These are phyloP conservation scores for Rhodosorus marinus DNA, from an alignment of 23 red algal species.

Conservation along the genomic window DNA sequence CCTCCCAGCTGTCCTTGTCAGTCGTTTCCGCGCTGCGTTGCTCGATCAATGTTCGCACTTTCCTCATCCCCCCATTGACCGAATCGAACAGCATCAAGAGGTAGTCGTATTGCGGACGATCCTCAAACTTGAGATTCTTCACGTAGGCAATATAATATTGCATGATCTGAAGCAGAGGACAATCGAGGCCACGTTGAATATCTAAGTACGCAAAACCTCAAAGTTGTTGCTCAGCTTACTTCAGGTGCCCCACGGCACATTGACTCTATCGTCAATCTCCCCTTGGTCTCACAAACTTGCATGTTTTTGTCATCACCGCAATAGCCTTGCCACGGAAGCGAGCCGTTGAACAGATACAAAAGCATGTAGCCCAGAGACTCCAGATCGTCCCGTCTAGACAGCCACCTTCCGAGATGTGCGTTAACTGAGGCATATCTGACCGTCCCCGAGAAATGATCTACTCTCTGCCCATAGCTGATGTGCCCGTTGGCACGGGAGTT, in stretches of 20 bases:
- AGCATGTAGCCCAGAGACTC: constrained; percentile 94
- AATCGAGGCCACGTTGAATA: no score
- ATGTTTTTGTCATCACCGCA: constrained; percentile 96
- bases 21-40: not conserved
- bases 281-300: constrained; percentile 98
- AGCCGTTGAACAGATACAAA: constrained; percentile 68
- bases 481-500: constrained; percentile 31
- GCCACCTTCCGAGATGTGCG: constrained; percentile 65
- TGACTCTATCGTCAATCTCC: constrained; percentile 49
- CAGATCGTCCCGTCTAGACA: constrained; percentile 81
- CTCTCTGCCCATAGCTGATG: constrained; percentile 86
- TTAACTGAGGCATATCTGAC: constrained; percentile 95
- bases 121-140: constrained; percentile 71
- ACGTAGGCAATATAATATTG: constrained; percentile 97
- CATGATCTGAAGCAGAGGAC: no score
- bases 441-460: constrained; percentile 92
- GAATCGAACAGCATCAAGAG: constrained; percentile 43
- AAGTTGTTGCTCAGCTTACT: no score
- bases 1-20: not conserved
- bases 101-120: constrained; percentile 83
- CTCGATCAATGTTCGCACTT: constrained; percentile 25
- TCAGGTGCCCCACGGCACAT: constrained; percentile 88
- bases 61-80: constrained; percentile 22
- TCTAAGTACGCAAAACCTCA: no score
- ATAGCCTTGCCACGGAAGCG: constrained; percentile 92